Conservation (phyloP, 2,329 filamentous ascomycete species). For the Rachicladosporium sp. region DNA sequence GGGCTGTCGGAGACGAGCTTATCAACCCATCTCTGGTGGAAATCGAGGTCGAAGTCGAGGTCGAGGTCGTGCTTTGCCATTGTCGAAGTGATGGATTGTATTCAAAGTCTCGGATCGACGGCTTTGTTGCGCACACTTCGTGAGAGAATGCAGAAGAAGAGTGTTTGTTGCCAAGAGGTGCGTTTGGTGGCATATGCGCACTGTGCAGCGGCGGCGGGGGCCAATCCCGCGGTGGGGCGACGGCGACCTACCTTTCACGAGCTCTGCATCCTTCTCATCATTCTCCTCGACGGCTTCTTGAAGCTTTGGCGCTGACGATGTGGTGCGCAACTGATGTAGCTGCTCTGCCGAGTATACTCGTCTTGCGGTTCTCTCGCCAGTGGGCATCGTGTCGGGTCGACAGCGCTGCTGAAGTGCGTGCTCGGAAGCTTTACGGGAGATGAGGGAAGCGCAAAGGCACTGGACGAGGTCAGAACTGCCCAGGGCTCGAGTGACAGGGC, state of each 20-base stretch:
- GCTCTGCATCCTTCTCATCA: conserved; percentile 24
- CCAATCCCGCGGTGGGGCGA: background rate
- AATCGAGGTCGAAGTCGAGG: background rate
- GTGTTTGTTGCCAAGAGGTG: conserved; percentile 1
- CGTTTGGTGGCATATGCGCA: too few species aligned
- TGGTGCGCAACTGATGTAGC: conserved; percentile 23
- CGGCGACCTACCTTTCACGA: conserved; percentile 23
- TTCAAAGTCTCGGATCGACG: too few species aligned
- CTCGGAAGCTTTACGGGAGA: too few species aligned
- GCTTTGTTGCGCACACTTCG: too few species aligned
- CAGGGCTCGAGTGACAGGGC: too few species aligned
- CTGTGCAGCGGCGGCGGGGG: background rate
- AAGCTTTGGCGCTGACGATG: conserved; percentile 24
- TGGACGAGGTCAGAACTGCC: too few species aligned
- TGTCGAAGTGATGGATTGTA: background rate
- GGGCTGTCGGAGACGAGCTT: conserved; percentile 12
- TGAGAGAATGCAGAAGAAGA: too few species aligned
- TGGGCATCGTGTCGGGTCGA: conserved; percentile 3
- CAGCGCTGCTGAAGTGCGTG: background rate
- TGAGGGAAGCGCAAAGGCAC: too few species aligned
- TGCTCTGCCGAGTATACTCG: conserved; percentile 27
- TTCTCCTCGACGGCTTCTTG: conserved; percentile 24
- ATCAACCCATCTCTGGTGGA: conserved; percentile 10
- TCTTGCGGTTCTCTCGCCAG: conserved; percentile 14
- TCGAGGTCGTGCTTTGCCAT: conserved; percentile 2